phyloP scores from a whole-genome alignment of 495 filamentous ascomycete species.

The Xylaria venustula region DNA sequence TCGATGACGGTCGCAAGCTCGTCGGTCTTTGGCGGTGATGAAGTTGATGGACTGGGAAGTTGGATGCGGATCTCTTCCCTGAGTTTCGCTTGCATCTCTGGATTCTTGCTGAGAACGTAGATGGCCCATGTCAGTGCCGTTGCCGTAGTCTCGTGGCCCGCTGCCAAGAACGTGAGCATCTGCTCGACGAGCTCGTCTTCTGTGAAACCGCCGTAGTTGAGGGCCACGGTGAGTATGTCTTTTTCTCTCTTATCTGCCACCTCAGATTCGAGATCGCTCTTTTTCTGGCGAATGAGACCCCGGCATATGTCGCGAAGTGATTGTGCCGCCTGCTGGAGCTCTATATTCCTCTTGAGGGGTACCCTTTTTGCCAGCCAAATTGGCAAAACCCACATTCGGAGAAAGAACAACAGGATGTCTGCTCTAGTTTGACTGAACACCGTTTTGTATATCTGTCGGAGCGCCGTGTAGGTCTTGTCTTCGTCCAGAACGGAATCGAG shows the following conservation, averaged over 20 bases:
- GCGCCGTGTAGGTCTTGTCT: slow-evolving; percentile 49
- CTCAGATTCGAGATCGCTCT: slow-evolving; percentile 50
- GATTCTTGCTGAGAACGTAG: slow-evolving; percentile 36
- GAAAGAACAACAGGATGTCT: slow-evolving; percentile 34
- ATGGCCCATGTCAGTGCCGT: slow-evolving; percentile 40
- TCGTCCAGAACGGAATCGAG: slow-evolving; percentile 60
- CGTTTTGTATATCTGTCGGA: slow-evolving; percentile 59
- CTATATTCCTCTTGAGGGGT: slow-evolving; percentile 58
- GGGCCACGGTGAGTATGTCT: slow-evolving; percentile 72
- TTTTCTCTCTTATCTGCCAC: slow-evolving; percentile 36
- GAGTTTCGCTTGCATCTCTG: slow-evolving; percentile 34
- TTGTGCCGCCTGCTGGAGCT: slow-evolving; percentile 48
- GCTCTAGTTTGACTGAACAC: slow-evolving; percentile 39
- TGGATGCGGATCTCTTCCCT: slow-evolving; percentile 46
- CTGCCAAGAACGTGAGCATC: slow-evolving; percentile 79
- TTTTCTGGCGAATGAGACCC: slow-evolving; percentile 59
- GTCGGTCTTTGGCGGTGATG: neutral
- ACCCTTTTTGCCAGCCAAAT: slow-evolving; percentile 43
- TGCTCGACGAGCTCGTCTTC: slow-evolving; percentile 75
- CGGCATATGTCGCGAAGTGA: slow-evolving; percentile 57
- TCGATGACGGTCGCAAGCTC: slow-evolving; percentile 9
- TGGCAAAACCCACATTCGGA: slow-evolving; percentile 41
- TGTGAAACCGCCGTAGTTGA: slow-evolving; percentile 64
- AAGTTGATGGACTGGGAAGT: slow-evolving; percentile 47
- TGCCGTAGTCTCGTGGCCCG: slow-evolving; percentile 65